Evolutionary conservation across 352 stramenopile species (phyloP), one percentile per base, ranked within the genome.

Genomic region (Globisporangium middletonii): DNA sequence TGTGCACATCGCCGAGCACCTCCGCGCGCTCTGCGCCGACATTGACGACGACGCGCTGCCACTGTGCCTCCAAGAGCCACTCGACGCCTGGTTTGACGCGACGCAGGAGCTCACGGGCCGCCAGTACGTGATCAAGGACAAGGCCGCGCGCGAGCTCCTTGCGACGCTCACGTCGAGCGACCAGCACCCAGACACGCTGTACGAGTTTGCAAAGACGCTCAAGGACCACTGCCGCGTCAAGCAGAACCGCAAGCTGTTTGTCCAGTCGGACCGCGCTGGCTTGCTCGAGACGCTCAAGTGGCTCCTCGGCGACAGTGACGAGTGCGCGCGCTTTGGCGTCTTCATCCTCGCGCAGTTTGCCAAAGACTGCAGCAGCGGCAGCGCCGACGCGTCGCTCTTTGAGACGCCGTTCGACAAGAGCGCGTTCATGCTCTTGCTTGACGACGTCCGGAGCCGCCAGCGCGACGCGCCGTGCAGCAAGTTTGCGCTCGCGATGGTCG

Each of bases 171-270:
- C 86, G 57, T 62, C 77, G 13, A 68, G 83, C 43, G 50, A n/a
- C 11, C 53, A 87, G 48, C 78, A 88, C 59, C 45, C 51, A 0
- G 77, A 92, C 23, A 70, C 76, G 37, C 64, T 89, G 2, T 88
- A 85, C 50, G 69, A 92, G 26, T 71, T 89, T 28, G 65, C 73
- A 27, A 83, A 82, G 59, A 62, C 56, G 53, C 57, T 92, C 43
- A 92, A 92, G 64, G 76, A 88, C 65, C 68, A 79, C 56, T 89
- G 79, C 64, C 72, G 81, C 30, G 73, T 88, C 77, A 71, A 73
- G 55, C 75, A 72, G 60, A 92, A 92, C 73, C 78, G 79, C 59
- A 70, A 73, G 37, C 51, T 86, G 19, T 88, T 91, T 50, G 48
- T 86, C 8, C 57, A 77, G 42, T 41, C 67, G 2, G 64, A 79